These are phyloP conservation scores for Dothistroma pini DNA, from an alignment of 2,329 filamentous ascomycete genomes.

Conservation along the genomic window DNA sequence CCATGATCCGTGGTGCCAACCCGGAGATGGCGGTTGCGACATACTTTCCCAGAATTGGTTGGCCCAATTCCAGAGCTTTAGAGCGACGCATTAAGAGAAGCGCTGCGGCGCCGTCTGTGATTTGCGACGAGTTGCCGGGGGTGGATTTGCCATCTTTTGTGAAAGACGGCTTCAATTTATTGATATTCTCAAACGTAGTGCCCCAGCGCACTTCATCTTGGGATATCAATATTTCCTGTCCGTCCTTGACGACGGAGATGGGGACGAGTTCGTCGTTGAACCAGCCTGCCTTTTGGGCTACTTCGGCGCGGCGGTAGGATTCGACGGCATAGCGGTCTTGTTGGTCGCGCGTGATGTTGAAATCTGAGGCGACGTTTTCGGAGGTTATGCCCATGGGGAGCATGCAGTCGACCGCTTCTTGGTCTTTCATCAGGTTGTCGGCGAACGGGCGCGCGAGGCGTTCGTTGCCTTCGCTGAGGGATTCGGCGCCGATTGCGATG, in stretches of 20 bases:
- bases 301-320: slow-evolving; percentile 68
- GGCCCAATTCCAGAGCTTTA: slow-evolving; percentile 63
- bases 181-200: slow-evolving; percentile 61
- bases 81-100: slow-evolving; percentile 80
- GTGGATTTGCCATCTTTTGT: slow-evolving; percentile 65
- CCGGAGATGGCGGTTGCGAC: slow-evolving; percentile 58
- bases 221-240: slow-evolving; percentile 57
- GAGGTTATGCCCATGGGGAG: slow-evolving; percentile 90
- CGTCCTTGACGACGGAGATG: slow-evolving; percentile 55
- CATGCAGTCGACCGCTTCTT: slow-evolving; percentile 77
- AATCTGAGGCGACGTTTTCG: slow-evolving; percentile 78
- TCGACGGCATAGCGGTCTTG: slow-evolving; percentile 78
- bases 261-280: slow-evolving; percentile 78
- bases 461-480: slow-evolving; percentile 87
- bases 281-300: slow-evolving; percentile 62
- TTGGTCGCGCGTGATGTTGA: slow-evolving; percentile 66
- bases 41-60: slow-evolving; percentile 74
- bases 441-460: slow-evolving; percentile 72
- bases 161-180: slow-evolving; percentile 85
- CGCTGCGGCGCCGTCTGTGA: slow-evolving; percentile 83
- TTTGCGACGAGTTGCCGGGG: slow-evolving; percentile 78
- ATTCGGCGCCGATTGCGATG: slow-evolving; percentile 85
- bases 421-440: slow-evolving; percentile 65
- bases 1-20: slow-evolving; percentile 82
- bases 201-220: slow-evolving; percentile 65